Evolutionary conservation across 768 basidiomycete species (phyloP).

Genomic region (Tricholoma furcatifolium): DNA sequence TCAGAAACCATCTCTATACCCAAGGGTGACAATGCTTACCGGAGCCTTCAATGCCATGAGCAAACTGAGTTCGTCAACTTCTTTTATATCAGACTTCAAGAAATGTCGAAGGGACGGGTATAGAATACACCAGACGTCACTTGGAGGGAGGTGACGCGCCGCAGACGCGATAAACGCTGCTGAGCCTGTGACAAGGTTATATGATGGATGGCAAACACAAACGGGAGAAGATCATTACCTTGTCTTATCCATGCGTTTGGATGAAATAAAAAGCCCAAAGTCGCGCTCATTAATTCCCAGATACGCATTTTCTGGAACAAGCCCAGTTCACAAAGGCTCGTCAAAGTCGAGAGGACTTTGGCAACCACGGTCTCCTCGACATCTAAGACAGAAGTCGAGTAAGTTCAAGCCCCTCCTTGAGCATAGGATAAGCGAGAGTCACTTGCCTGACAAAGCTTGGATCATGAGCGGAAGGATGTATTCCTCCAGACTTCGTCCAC

Average conservation of each 20-base stretch:
- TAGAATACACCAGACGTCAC: conserved; percentile 96
- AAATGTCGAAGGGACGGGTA: conserved; percentile 90
- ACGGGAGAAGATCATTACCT: conserved; percentile 42
- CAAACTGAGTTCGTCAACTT: conserved; percentile 73
- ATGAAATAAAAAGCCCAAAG: conserved; percentile 89
- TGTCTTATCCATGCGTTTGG: conserved; percentile 96
- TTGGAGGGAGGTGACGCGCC: conserved; percentile 74
- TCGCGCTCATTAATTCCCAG: conserved; percentile 93
- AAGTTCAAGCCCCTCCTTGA: no score
- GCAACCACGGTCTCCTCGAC: conserved; percentile 94
- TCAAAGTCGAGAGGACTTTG: conserved; percentile 83
- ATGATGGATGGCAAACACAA: neutral
- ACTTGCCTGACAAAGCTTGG: conserved; percentile 86
- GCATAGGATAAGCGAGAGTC: neutral
- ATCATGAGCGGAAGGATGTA: conserved; percentile 97
- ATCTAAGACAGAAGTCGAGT: conserved; percentile 44
- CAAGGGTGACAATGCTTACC: conserved; percentile 43
- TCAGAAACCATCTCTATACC: neutral
- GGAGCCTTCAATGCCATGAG: conserved; percentile 75
- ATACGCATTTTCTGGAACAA: conserved; percentile 91
- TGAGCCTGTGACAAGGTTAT: conserved; percentile 50
- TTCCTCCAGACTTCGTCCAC: conserved; percentile 88
- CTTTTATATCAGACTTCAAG: conserved; percentile 77
- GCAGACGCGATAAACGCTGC: conserved; percentile 87
- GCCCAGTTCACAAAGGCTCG: conserved; percentile 86